Base-by-base conservation (phyloP, 169 alveolate genomes). In the Blepharisma undulans region DNA sequence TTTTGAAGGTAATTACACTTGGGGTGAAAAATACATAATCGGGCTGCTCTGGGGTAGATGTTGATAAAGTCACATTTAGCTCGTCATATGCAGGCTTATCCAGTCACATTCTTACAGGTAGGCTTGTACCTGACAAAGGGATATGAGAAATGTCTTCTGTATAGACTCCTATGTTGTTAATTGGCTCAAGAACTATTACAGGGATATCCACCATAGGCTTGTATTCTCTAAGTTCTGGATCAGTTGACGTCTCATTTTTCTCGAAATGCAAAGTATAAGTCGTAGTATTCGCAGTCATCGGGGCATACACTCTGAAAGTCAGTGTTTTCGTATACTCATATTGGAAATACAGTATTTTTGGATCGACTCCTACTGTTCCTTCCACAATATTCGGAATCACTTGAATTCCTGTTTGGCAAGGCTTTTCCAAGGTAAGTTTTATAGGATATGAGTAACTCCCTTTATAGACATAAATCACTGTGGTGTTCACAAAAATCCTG, bases 371-470 rank as follows among this genome's bases (percentile, higher is more conserved):
- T 8, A 82, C 27, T 14, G 36, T 21, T 19, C 29, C 36, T 21
- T 21, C 30, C 29, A 22, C 22, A 21, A 72, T 72, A 36, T 32
- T 74, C 5, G 89, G 89, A 32, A n/a, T 33, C 14, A 82, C 27
- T 33, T 48, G 33, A 0, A 82, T 0, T 22, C 22, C 78, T 21
- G 33, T 74, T n/a, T 32, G 60, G 76, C 61, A 36, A 22, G 89
- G 89, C 76, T 82, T 82, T 48, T 82, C 89, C 18, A 82, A 30
- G 27, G 74, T 60, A 22, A 82, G 36, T 10, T 21, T 33, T 32
- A 82, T 74, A 36, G 89, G 78, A 14, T 34, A 82, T 16, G 89
- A 82, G 48, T 82, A 82, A 36, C 76, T n/a, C 19, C 89, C 89
- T 82, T 60, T 22, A 60, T 82, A 82, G 27, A 82, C 89, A 19